Percentiles rank a stretch among this genome's conserved stretches.
These are phyloP conservation scores for Arachis monticola DNA, from an alignment of 331 rosid species.

Conservation along the genomic window DNA sequence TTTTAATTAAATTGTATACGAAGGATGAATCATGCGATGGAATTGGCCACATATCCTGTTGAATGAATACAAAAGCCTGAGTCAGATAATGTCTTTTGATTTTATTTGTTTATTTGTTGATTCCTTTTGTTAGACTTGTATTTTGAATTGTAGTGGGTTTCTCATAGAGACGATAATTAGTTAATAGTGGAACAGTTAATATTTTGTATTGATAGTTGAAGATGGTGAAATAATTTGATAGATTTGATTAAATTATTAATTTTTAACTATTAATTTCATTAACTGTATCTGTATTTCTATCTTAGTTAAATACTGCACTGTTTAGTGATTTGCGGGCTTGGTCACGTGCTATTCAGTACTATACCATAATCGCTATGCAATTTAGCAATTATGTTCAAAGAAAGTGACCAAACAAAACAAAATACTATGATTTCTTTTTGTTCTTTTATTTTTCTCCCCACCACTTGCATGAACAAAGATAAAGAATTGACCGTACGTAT, in stretches of 20 bases:
- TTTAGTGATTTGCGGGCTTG: conserved; percentile 2
- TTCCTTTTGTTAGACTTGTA: too few species aligned
- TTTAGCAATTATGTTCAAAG: not conserved
- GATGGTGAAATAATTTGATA: too few species aligned
- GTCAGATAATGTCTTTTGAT: not conserved
- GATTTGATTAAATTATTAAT: too few species aligned
- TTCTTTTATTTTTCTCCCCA: not conserved
- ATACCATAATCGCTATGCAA: not conserved
- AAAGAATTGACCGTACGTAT: not conserved
- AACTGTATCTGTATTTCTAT: too few species aligned
- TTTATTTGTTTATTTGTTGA: too few species aligned
- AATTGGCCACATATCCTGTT: conserved; percentile 5
- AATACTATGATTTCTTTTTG: not conserved
- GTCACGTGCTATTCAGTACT: not conserved
- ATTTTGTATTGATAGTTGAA: too few species aligned
- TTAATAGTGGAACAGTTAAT: too few species aligned
- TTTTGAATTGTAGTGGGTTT: not conserved
- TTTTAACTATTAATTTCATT: too few species aligned
- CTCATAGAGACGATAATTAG: not conserved
- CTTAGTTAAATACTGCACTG: too few species aligned
- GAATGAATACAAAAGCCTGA: conserved; percentile 25
- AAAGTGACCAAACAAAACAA: conserved; percentile 11
- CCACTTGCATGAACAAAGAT: not conserved
- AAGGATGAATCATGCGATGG: not conserved
- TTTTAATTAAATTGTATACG: too few species aligned